Conservation (phyloP, 441 rosid species). For the Euphorbia schlechtendalii region DNA sequence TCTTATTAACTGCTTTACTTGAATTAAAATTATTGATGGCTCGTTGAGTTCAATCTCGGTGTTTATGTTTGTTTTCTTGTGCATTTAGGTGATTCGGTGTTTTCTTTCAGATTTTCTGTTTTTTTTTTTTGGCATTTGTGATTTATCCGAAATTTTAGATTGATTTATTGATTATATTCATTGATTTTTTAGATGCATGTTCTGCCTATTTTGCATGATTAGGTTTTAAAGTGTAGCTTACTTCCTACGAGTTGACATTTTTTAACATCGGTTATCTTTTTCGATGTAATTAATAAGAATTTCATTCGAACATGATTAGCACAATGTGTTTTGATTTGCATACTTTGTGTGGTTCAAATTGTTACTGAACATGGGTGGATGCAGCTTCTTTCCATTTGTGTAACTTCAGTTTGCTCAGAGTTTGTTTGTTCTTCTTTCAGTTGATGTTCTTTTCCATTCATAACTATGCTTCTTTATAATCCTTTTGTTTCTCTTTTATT, state of each 20-base stretch:
- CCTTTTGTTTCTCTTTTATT: neutral
- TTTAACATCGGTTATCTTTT: too few relatives aligned
- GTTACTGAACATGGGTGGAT: neutral
- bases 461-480: neutral
- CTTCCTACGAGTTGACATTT: too few relatives aligned
- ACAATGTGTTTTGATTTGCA: neutral
- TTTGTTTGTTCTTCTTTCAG: neutral
- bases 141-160: neutral
- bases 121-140: neutral
- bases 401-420: neutral
- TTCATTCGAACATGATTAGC: neutral
- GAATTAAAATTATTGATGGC: neutral
- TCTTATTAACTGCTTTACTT: neutral
- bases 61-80: neutral
- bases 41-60: neutral
- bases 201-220: neutral
- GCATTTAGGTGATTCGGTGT: neutral
- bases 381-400: neutral
- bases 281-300: too few relatives aligned
- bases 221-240: neutral
- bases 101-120: too few relatives aligned
- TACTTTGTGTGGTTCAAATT: neutral
- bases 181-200: too few relatives aligned
- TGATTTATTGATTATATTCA: too few relatives aligned
- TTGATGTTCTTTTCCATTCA: neutral